These are phyloP conservation scores for Talaromyces thailandensis DNA, from an alignment of 495 filamentous ascomycete genomes.

Conservation along the genomic window DNA sequence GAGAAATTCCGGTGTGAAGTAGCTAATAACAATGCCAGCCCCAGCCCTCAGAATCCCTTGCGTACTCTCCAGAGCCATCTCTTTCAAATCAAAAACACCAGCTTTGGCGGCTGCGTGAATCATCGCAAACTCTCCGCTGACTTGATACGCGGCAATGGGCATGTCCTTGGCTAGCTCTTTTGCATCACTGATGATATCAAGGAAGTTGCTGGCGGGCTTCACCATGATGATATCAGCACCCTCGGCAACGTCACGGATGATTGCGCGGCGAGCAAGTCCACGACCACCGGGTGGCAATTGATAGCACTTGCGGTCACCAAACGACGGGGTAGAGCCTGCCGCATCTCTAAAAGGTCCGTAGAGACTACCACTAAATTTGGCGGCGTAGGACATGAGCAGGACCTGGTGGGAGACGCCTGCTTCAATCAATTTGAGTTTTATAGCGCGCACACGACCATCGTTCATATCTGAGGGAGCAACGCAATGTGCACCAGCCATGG, in stretches of 20 bases:
- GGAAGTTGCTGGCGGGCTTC: slow-evolving; percentile 86
- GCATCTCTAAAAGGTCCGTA: slow-evolving; percentile 98
- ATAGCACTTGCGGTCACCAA: slow-evolving; percentile 93
- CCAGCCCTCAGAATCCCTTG: slow-evolving; percentile 90
- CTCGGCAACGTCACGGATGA: slow-evolving; percentile 79
- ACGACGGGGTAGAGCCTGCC: slow-evolving; percentile 82
- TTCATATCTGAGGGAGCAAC: slow-evolving; percentile 99
- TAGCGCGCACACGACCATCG: slow-evolving; percentile 89
- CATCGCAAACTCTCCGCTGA: slow-evolving; percentile 96
- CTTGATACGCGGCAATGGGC: slow-evolving; percentile 91
- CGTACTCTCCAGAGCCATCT: slow-evolving; percentile 90
- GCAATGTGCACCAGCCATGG: slow-evolving; percentile 87
- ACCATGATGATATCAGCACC: slow-evolving; percentile 99
- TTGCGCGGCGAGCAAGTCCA: slow-evolving; percentile 88
- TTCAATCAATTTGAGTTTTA: slow-evolving; percentile 93
- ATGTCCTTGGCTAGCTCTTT: slow-evolving; percentile 86
- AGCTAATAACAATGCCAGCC: slow-evolving; percentile 83
- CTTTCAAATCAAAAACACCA: slow-evolving; percentile 93
- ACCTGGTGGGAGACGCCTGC: slow-evolving; percentile 80
- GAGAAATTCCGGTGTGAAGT: slow-evolving; percentile 90
- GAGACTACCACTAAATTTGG: slow-evolving; percentile 92
- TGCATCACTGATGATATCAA: slow-evolving; percentile 94
- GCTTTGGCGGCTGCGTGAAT: slow-evolving; percentile 93
- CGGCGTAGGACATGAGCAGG: slow-evolving; percentile 92
- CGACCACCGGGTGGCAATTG: slow-evolving; percentile 87